Conservation (phyloP, 2,329 filamentous ascomycete species). For the Penicillium brasilianum region DNA sequence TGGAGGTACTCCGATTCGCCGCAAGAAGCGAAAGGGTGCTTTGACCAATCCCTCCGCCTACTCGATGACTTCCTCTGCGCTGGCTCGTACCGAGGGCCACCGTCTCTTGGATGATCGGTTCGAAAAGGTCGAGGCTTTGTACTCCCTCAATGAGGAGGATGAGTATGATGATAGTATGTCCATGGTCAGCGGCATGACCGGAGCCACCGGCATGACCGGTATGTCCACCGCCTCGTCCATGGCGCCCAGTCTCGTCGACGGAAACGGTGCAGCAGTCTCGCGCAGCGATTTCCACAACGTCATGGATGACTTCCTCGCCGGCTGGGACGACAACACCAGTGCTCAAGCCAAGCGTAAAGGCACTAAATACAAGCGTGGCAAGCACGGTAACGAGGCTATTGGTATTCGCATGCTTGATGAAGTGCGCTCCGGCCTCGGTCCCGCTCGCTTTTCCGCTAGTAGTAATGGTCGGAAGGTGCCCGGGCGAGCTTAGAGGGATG, state of each 20-base stretch:
- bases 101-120: constrained; percentile 87
- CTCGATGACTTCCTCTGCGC: constrained; percentile 88
- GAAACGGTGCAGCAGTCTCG: constrained; percentile 54
- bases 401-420: constrained; percentile 92
- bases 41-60: constrained; percentile 85
- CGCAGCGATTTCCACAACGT: constrained; percentile 84
- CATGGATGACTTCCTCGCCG: constrained; percentile 89
- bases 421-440: constrained; percentile 78
- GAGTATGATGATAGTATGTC: constrained; percentile 60
- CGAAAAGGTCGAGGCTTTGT: constrained; percentile 85
- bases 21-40: constrained; percentile 95
- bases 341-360: constrained; percentile 50
- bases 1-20: constrained; percentile 68
- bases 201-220: constrained; percentile 64
- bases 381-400: constrained; percentile 78
- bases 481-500: constrained; percentile 38
- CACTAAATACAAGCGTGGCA: constrained; percentile 64
- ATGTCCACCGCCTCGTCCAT: constrained; percentile 60
- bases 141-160: constrained; percentile 65
- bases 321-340: constrained; percentile 53
- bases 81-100: constrained; percentile 86
- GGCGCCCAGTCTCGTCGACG: constrained; percentile 59
- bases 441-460: constrained; percentile 63
- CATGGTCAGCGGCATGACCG: constrained; percentile 52
- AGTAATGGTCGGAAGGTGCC: constrained; percentile 27